These are phyloP conservation scores for Mucor racemosus DNA, from an alignment of 371 early-diverging fungal genomes.

Conservation along the genomic window DNA sequence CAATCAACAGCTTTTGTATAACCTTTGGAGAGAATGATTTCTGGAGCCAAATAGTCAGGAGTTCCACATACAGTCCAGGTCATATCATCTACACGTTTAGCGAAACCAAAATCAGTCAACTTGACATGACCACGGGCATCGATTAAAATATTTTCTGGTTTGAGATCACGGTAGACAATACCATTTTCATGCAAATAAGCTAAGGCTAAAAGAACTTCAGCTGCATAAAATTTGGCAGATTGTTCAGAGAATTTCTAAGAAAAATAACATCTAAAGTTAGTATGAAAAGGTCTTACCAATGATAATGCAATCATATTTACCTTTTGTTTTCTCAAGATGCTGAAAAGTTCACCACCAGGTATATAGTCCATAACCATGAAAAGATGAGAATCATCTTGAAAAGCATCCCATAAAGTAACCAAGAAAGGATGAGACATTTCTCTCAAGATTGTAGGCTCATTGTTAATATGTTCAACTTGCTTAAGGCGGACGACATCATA, in stretches of 20 bases:
- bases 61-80: constrained; percentile 99
- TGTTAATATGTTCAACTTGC: constrained; percentile 90
- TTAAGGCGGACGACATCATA: constrained; percentile 93
- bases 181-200: constrained; percentile 92
- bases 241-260: constrained; percentile 89
- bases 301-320: constrained; percentile 44
- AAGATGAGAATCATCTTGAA: constrained; percentile 88
- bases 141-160: constrained; percentile 92
- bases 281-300: background rate
- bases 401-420: constrained; percentile 89
- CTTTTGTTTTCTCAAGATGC: constrained; percentile 72
- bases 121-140: constrained; percentile 94
- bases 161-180: constrained; percentile 97
- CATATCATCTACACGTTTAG: constrained; percentile 89
- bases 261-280: constrained; percentile 55
- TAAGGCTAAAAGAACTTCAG: constrained; percentile 82
- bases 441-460: constrained; percentile 86
- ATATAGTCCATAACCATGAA: constrained; percentile 97
- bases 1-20: constrained; percentile 98
- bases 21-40: constrained; percentile 96
- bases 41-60: constrained; percentile 97
- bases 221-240: constrained; percentile 83
- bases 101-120: constrained; percentile 99
- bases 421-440: constrained; percentile 89
- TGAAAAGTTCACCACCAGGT: constrained; percentile 95